These are phyloP conservation scores for Candida suzukii DNA, from an alignment of 805 yeast species.

Conservation along the genomic window DNA sequence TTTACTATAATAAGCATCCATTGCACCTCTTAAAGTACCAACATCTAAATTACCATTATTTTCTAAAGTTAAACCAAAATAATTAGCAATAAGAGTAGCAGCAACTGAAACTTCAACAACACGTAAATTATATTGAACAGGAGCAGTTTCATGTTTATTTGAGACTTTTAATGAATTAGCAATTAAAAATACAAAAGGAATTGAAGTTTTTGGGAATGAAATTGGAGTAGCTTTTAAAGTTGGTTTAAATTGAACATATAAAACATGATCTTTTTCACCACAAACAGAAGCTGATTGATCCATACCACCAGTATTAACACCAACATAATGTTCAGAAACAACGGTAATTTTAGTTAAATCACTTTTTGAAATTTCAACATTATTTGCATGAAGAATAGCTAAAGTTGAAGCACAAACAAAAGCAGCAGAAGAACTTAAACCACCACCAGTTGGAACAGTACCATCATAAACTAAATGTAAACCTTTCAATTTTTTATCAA, in stretches of 20 bases:
- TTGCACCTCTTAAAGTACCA: conserved; percentile 60
- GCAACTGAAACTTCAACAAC: conserved; percentile 71
- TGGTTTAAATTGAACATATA: conserved; percentile 57
- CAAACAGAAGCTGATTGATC: conserved; percentile 69
- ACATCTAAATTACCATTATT: conserved; percentile 45
- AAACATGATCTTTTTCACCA: conserved; percentile 51
- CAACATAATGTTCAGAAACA: conserved; percentile 62
- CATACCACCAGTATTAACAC: conserved; percentile 77
- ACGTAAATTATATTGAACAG: conserved; percentile 59
- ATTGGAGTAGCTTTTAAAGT: conserved; percentile 46
- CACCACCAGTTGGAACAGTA: conserved; percentile 66
- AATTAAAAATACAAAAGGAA: conserved; percentile 45
- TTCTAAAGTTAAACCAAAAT: conserved; percentile 33
- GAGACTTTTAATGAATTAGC: conserved; percentile 58
- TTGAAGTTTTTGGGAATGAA: conserved; percentile 40
- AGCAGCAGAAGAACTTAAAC: conserved; percentile 67
- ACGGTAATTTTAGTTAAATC: conserved; percentile 55
- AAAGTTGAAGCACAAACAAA: conserved; percentile 60
- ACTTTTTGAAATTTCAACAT: conserved; percentile 34
- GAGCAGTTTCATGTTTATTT: conserved; percentile 65
- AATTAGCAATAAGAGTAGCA: conserved; percentile 48
- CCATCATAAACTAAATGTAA: conserved; percentile 52
- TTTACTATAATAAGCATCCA: conserved; percentile 40
- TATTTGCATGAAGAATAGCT: conserved; percentile 47
- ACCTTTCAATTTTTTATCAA: conserved; percentile 31